Base-by-base conservation (phyloP, 352 stramenopile genomes). In the Phytophthora chlamydospora region DNA sequence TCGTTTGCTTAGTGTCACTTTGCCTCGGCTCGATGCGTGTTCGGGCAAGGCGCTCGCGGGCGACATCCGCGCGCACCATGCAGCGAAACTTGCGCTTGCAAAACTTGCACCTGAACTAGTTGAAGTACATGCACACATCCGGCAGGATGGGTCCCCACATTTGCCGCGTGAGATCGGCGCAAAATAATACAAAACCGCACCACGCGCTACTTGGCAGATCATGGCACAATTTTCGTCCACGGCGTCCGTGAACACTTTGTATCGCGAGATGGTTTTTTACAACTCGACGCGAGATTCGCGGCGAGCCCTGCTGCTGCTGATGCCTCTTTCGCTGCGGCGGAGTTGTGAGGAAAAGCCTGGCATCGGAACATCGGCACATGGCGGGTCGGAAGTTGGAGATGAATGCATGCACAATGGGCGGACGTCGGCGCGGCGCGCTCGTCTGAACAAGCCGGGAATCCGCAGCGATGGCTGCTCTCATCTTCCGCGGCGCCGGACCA, bases 401-500 rank as follows among this genome's bases (percentile, higher is more conserved):
- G 62, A 55, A 71, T 34, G 36, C 56, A 29, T 29, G 24, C 24
- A 29, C 24, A 29, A 29, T 29, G 29, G 61, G 53, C 54, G 61
- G 61, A 69, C 64, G 54, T 44, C 33, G 17, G 39, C 33, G 17
- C 34, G 44, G 17, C 40, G 19, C 56, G 41, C 36, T 64, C 64
- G 47, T 58, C 58, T 67, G 61, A 71, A 75, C 44, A 45, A 68
- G 56, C 66, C 34, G 29, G 40, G 66, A 75, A 75, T 43, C 55
- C 41, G 66, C 66, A 68, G 44, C 62, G 66, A 68, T 68, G 66
- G 53, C 66, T 75, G 61, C 66, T 60, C 66, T 68, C 66, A 71
- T 70, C 54, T 75, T 75, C 66, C 64, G 50, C 56, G 66, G 66
- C 66, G 65, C 66, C 55, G 29, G 66, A 75, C 53, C 66, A 75